These are phyloP conservation scores for Lactarius deliciosus DNA, from an alignment of 768 basidiomycete genomes.

Conservation along the genomic window DNA sequence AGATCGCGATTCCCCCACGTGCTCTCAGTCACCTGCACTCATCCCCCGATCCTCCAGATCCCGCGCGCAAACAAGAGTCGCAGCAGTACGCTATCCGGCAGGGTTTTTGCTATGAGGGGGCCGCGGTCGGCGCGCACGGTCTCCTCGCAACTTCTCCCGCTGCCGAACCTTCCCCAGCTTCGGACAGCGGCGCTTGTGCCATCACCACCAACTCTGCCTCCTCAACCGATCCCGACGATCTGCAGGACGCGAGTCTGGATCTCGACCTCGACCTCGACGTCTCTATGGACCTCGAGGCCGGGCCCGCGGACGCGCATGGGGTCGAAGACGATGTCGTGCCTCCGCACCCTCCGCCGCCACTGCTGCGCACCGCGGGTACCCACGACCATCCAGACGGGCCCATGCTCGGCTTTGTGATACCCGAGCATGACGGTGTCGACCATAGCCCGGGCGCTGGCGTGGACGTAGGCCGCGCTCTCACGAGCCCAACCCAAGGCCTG, in stretches of 20 bases:
- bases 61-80: not conserved
- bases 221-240: not conserved
- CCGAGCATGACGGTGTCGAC: not conserved
- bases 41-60: not conserved
- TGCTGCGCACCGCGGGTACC: conserved; percentile 5
- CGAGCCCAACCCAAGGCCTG: not conserved
- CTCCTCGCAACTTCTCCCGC: conserved; percentile 20
- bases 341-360: not conserved
- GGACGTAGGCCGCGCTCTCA: not conserved
- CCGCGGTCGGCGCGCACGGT: conserved; percentile 21
- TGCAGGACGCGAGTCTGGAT: not conserved
- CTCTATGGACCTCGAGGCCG: conserved; percentile 10
- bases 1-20: conserved; percentile 12
- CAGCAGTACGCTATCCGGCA: not conserved
- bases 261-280: conserved; percentile 2
- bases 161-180: not conserved
- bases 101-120: conserved; percentile 24
- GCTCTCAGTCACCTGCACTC: conserved; percentile 16
- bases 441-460: too few species aligned
- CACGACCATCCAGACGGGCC: conserved; percentile 16
- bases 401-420: conserved; percentile 17
- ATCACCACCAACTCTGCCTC: not conserved
- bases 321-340: not conserved
- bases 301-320: not conserved
- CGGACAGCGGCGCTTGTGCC: not conserved